phyloP scores from a whole-genome alignment of 345 rosid species.

The Corymbia maculata region DNA sequence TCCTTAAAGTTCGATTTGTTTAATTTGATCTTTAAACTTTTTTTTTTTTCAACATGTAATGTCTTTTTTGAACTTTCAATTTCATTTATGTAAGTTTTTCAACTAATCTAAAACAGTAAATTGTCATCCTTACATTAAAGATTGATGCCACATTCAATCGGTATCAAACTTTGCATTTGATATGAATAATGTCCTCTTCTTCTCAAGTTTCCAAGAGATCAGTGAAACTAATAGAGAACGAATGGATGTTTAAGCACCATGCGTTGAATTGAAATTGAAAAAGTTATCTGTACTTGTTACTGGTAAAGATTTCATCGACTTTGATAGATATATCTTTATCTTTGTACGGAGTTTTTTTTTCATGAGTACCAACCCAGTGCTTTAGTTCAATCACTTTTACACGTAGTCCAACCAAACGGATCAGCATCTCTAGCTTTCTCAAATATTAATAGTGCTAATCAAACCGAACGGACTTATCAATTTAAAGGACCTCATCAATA shows the following conservation, averaged over 20 bases:
- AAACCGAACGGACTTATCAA: not conserved
- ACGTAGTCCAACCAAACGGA: not conserved
- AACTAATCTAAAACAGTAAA: not conserved
- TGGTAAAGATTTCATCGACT: not conserved
- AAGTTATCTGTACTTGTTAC: not conserved
- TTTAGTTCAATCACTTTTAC: not conserved
- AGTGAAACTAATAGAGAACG: not conserved
- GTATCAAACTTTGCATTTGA: accelerated
- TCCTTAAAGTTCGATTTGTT: not conserved
- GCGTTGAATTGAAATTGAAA: not conserved
- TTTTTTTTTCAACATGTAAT: not conserved
- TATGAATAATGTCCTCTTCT: not conserved
- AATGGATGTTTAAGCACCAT: not conserved
- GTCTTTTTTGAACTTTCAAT: not conserved
- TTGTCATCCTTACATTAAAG: not conserved
- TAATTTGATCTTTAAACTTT: not conserved
- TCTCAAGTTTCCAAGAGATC: not conserved
- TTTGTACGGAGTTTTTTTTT: not conserved
- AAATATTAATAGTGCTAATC: not conserved
- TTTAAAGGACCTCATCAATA: not conserved
- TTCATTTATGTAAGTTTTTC: not conserved
- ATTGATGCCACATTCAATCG: not conserved
- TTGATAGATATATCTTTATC: not conserved
- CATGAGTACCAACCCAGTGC: not conserved
- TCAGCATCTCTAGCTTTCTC: not conserved